Conservation (phyloP, 2,329 filamentous ascomycete species). For the Pseudocercospora fijiensis region DNA sequence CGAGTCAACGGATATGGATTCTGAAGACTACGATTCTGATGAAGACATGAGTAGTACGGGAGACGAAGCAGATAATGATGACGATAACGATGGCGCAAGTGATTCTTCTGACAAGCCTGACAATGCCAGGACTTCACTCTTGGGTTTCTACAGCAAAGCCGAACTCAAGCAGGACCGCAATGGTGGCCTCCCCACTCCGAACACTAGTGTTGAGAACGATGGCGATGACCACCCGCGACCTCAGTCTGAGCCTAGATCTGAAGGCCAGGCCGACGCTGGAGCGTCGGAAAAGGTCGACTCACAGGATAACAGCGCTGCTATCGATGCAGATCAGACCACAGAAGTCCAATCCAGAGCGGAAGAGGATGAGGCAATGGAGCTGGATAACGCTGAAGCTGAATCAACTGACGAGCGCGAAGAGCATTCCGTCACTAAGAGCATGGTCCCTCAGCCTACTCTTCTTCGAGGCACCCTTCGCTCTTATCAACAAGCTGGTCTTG, state of each 20-base stretch:
- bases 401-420: background rate
- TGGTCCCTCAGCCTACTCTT: constrained; percentile 60
- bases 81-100: constrained; percentile 32
- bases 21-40: constrained; percentile 37
- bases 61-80: constrained; percentile 37
- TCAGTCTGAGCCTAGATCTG: constrained; percentile 24
- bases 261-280: constrained; percentile 20
- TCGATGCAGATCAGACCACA: constrained; percentile 13
- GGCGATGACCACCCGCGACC: constrained; percentile 27
- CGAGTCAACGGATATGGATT: constrained; percentile 42
- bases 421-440: background rate
- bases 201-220: constrained; percentile 36
- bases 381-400: constrained; percentile 13
- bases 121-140: constrained; percentile 21
- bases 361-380: constrained; percentile 23
- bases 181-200: constrained; percentile 36
- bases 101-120: constrained; percentile 30
- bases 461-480: constrained; percentile 87
- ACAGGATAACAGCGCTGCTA: constrained; percentile 23
- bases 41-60: constrained; percentile 40
- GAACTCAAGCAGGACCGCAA: constrained; percentile 29
- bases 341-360: background rate
- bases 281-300: constrained; percentile 6
- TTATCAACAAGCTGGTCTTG: constrained; percentile 94
- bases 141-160: constrained; percentile 34